Evolutionary conservation across 768 basidiomycete species (phyloP).

Genomic region (Daedalea quercina): DNA sequence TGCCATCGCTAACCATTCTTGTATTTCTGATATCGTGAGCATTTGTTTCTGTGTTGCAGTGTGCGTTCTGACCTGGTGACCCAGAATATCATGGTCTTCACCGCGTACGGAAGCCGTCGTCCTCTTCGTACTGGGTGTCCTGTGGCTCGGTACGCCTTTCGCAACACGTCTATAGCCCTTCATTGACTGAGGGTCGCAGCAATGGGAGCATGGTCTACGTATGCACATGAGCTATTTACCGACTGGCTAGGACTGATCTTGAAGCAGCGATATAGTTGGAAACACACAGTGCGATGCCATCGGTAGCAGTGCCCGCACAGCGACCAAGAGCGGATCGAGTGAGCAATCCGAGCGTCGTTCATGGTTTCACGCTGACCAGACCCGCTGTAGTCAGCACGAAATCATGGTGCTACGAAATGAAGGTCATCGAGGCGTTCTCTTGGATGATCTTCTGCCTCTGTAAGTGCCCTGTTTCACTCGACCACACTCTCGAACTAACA

Average conservation of each 20-base stretch:
- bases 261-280: constrained; percentile 62
- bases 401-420: constrained; percentile 73
- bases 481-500: constrained; percentile 1
- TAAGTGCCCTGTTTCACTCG: constrained; percentile 20
- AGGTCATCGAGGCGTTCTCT: constrained; percentile 70
- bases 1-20: constrained; percentile 61
- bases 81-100: constrained; percentile 63
- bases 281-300: constrained; percentile 18
- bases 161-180: not conserved
- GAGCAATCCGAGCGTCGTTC: constrained; percentile 16
- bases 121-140: constrained; percentile 46
- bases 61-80: not conserved
- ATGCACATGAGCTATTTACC: constrained; percentile 19
- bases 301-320: constrained; percentile 28
- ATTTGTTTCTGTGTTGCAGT: not conserved
- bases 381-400: constrained; percentile 41
- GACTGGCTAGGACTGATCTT: not conserved
- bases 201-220: constrained; percentile 74
- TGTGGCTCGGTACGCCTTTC: constrained; percentile 61
- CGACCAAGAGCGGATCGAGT: constrained; percentile 53
- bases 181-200: constrained; percentile 31
- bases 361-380: constrained; percentile 1
- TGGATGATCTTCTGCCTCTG: constrained; percentile 62
- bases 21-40: constrained; percentile 53
- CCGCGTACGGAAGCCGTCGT: constrained; percentile 54